phyloP scores from a whole-genome alignment of 345 rosid species.

The Citrus medica region DNA sequence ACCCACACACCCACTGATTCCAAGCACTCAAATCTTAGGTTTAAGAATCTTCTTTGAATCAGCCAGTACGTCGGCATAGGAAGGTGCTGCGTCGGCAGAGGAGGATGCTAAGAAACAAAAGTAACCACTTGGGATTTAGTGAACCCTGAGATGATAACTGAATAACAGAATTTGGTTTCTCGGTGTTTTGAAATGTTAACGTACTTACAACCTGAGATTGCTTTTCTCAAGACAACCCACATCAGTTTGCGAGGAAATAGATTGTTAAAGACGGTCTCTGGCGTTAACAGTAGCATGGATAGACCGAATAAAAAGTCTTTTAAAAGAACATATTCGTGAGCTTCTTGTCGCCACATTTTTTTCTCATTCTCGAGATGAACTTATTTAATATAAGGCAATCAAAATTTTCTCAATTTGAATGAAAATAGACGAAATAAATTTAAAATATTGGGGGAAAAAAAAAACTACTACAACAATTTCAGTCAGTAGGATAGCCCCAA shows the following conservation, averaged over 20 bases:
- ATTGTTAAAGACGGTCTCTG: conserved; percentile 4
- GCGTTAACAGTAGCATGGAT: no score
- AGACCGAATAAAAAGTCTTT: no score
- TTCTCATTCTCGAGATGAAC: no score
- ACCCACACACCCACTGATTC: conserved; percentile 21
- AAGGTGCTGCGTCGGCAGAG: not conserved
- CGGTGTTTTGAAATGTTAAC: conserved; percentile 1
- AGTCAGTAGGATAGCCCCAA: no score
- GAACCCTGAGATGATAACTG: conserved; percentile 21
- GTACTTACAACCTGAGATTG: conserved; percentile 8
- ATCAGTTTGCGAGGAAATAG: conserved; percentile 20
- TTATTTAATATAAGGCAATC: no score
- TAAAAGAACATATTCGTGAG: no score
- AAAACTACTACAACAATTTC: no score
- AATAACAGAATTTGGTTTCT: conserved; percentile 23
- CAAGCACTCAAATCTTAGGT: conserved; percentile 29
- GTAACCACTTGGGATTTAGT: conserved; percentile 9
- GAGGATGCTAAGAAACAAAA: conserved; percentile 14
- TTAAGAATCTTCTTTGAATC: conserved; percentile 18
- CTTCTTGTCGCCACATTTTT: no score
- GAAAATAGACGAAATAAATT: no score
- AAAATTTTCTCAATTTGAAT: no score
- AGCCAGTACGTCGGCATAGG: not conserved
- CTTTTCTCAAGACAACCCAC: conserved; percentile 25
- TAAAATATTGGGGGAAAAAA: no score